phyloP scores from a whole-genome alignment of 73 alveolate genomes.

The Uronychia setigera region DNA sequence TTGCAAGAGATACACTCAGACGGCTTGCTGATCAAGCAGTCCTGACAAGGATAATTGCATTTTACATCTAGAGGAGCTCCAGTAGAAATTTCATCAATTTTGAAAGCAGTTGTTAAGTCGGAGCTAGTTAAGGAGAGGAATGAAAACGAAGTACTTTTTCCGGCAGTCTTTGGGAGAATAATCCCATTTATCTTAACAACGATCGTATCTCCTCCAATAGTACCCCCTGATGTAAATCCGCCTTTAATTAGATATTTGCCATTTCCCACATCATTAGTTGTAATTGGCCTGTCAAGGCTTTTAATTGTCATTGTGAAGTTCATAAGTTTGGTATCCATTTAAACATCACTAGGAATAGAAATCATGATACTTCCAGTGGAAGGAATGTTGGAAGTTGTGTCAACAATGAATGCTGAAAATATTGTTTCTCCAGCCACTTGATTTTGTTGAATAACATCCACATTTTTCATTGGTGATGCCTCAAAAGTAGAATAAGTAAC shows the following conservation, averaged over 20 bases:
- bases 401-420: background rate
- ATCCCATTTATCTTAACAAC: constrained; percentile 8
- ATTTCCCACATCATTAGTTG: background rate
- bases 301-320: background rate
- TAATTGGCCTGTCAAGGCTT: background rate
- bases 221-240: background rate
- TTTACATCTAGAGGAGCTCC: background rate
- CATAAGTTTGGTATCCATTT: background rate
- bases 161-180: background rate
- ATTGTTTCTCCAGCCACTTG: background rate
- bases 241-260: background rate
- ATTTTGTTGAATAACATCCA: background rate
- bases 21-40: constrained; percentile 16
- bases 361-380: background rate
- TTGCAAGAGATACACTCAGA: constrained; percentile 34
- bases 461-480: background rate
- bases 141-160: constrained; percentile 13
- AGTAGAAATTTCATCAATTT: background rate
- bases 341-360: background rate
- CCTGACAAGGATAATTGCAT: constrained; percentile 43
- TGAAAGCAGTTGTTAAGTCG: constrained; percentile 12
- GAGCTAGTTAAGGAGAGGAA: constrained; percentile 4
- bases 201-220: background rate
- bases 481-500: background rate
- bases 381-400: background rate